Conservation (phyloP, 2,329 filamentous ascomycete species). For the Dactylella cylindrospora region DNA sequence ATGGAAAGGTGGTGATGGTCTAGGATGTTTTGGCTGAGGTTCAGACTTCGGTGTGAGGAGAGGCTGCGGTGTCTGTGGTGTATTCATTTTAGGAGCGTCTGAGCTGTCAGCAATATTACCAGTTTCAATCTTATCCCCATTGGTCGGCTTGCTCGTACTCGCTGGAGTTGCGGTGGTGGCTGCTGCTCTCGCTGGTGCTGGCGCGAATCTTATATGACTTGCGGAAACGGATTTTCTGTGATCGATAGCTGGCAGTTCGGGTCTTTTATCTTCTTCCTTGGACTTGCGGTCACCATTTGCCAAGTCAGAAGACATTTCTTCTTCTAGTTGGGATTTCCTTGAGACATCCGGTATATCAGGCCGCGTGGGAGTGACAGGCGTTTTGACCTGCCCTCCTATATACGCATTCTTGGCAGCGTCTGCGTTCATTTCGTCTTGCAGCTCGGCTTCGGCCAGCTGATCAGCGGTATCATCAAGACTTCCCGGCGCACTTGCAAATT, state of each 20-base stretch:
- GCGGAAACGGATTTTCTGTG: conserved; percentile 19
- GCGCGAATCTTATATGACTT: conserved; percentile 27
- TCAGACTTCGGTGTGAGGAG: conserved; percentile 33
- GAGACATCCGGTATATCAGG: conserved; percentile 29
- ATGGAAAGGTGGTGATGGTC: conserved; percentile 37
- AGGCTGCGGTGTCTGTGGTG: conserved; percentile 28
- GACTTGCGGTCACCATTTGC: background rate
- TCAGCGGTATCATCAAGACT: conserved; percentile 41
- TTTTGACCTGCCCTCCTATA: conserved; percentile 30
- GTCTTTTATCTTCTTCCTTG: conserved; percentile 15
- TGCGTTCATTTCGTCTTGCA: conserved; percentile 38
- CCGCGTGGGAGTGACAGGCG: conserved; percentile 38
- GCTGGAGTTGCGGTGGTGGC: conserved; percentile 2
- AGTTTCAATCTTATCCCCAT: conserved; percentile 18
- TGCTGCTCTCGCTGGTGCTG: conserved; percentile 21
- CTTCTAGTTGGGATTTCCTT: conserved; percentile 2
- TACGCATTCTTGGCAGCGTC: conserved; percentile 43
- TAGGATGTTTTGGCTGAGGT: conserved; percentile 19
- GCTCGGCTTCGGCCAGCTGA: conserved; percentile 39
- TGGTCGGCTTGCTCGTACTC: conserved; percentile 10
- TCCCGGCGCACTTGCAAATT: conserved; percentile 42
- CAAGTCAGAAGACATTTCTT: background rate
- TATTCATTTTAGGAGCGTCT: conserved; percentile 29
- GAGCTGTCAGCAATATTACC: conserved; percentile 10
- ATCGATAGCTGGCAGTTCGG: conserved; percentile 9